These are phyloP conservation scores for Amniculicola lignicola DNA, from an alignment of 495 filamentous ascomycete genomes.

Conservation along the genomic window DNA sequence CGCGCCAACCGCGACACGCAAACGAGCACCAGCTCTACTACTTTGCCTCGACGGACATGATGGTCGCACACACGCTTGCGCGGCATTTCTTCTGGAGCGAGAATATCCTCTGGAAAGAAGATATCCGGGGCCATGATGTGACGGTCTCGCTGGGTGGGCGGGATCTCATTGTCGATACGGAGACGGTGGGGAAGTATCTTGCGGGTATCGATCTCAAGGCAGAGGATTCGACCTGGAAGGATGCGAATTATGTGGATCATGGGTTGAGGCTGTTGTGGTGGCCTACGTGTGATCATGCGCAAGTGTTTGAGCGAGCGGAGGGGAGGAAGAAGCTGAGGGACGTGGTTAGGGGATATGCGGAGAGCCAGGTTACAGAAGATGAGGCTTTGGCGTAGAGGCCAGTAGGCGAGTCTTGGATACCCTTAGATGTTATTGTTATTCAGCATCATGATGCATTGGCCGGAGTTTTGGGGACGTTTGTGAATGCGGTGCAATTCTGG, in stretches of 20 bases:
- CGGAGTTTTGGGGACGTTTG: too few relatives aligned
- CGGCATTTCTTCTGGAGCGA: constrained; percentile 68
- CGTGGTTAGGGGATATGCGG: constrained; percentile 43
- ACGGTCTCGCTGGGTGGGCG: constrained; percentile 55
- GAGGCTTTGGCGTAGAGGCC: too few relatives aligned
- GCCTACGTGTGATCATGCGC: constrained; percentile 61
- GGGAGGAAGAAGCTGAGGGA: constrained; percentile 46
- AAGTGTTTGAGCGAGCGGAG: constrained; percentile 56
- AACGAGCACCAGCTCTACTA: constrained; percentile 67
- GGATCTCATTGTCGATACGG: constrained; percentile 65
- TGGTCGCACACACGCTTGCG: constrained; percentile 56
- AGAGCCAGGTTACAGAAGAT: neutral
- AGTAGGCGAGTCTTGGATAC: too few relatives aligned
- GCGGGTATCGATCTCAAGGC: constrained; percentile 25
- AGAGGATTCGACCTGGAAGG: constrained; percentile 44
- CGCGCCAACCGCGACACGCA: constrained; percentile 50
- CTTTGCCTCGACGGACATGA: constrained; percentile 63
- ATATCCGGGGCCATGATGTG: constrained; percentile 49
- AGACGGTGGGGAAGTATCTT: constrained; percentile 57
- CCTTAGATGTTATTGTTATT: too few relatives aligned
- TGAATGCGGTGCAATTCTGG: too few relatives aligned
- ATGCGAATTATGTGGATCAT: constrained; percentile 44
- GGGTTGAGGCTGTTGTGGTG: constrained; percentile 64
- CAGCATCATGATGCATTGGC: too few relatives aligned
- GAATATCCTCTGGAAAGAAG: constrained; percentile 65